Conservation (phyloP, 2,329 filamentous ascomycete genomes). For the Cladosporium sp. region DNA sequence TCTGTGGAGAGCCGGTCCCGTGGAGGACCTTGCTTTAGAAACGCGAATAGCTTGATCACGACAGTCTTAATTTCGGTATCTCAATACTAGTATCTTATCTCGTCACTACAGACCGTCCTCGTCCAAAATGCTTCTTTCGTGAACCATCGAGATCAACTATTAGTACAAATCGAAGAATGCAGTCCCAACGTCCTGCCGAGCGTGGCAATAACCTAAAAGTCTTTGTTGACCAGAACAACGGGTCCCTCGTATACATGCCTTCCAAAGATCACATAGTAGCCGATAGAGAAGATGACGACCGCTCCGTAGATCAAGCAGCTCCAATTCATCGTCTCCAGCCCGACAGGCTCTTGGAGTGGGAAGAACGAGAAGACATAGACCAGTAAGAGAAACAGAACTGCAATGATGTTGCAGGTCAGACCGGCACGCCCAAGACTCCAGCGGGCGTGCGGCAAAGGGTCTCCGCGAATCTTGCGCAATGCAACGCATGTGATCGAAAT, state of each 20-base stretch:
- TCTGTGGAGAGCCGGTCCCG: background rate
- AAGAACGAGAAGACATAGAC: constrained; percentile 15
- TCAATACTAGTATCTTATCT: too few relatives aligned
- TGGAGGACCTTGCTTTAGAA: too few relatives aligned
- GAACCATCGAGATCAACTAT: too few relatives aligned
- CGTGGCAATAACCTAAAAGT: background rate
- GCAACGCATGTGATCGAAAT: constrained; percentile 28
- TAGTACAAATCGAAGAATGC: too few relatives aligned
- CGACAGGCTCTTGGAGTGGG: constrained; percentile 17
- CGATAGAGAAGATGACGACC: constrained; percentile 18
- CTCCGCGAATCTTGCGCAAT: background rate
- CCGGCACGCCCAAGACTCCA: constrained; percentile 7
- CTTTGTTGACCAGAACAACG: constrained; percentile 13
- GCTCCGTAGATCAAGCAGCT: constrained; percentile 30
- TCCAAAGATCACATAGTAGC: constrained; percentile 17
- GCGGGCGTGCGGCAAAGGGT: constrained; percentile 6
- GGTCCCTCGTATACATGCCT: constrained; percentile 23
- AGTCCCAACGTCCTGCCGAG: too few relatives aligned
- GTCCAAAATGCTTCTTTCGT: too few relatives aligned
- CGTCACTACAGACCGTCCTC: too few relatives aligned
- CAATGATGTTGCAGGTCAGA: constrained; percentile 7
- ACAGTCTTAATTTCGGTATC: too few relatives aligned
- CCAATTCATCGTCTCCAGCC: constrained; percentile 28
- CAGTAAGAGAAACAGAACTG: constrained; percentile 9
- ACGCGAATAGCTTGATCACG: too few relatives aligned